Conservation (phyloP, 495 filamentous ascomycete genomes). For the Penicillium daleae region DNA sequence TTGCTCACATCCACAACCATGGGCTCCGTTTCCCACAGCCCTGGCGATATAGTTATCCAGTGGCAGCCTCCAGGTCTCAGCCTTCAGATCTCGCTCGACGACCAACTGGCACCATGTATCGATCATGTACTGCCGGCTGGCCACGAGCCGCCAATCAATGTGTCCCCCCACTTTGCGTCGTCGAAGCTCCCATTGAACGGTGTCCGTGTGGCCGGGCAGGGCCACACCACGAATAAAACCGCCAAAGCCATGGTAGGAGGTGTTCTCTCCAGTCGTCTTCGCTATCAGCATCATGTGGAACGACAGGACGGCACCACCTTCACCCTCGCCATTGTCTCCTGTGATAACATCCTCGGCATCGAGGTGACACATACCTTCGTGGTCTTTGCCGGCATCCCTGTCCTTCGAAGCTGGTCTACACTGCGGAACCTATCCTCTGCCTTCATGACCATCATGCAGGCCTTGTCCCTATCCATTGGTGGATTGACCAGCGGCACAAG, state of each 20-base stretch:
- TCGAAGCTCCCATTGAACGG: constrained; percentile 22
- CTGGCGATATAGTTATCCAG: not conserved
- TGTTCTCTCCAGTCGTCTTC: not conserved
- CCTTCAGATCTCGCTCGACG: not conserved
- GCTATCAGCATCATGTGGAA: not conserved
- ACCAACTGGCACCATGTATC: not conserved
- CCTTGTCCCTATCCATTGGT: constrained; percentile 25
- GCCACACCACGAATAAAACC: constrained; percentile 12
- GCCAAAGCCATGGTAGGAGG: not conserved
- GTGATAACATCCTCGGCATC: not conserved
- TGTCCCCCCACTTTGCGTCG: constrained; percentile 40
- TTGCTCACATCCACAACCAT: not conserved
- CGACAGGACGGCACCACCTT: not conserved
- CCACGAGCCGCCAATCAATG: not conserved
- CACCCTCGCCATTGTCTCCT: not conserved
- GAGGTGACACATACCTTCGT: not conserved
- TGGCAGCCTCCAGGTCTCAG: not conserved
- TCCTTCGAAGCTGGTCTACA: not conserved
- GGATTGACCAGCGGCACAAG: constrained; percentile 20
- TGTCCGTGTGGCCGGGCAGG: constrained; percentile 26
- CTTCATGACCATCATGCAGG: constrained; percentile 8
- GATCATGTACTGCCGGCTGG: not conserved
- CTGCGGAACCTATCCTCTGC: not conserved
- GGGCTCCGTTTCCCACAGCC: not conserved
- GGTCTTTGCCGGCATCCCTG: not conserved